Evolutionary conservation across 163 green algal species (phyloP), one percentile per base, ranked within the genome.

Genomic region (Scenedesmus sp.): DNA sequence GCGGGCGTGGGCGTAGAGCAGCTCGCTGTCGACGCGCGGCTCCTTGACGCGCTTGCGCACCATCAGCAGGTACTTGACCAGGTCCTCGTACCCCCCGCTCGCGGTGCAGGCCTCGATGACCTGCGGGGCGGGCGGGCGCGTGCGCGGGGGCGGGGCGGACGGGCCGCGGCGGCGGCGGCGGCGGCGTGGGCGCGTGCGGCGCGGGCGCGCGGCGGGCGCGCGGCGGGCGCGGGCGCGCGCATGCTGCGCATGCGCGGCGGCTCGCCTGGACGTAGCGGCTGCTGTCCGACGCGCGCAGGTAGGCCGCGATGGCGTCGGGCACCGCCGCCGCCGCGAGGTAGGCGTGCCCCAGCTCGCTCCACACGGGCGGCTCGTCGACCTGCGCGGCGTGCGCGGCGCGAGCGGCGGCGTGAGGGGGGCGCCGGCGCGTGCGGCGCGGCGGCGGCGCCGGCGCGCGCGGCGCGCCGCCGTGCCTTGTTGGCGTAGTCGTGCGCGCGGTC

Each of bases 11-110:
- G 96, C 93, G 66, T 98, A 98, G 47, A 96, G 90, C 39, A 99
- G 91, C 91, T 99, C 96, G 2, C 90, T 97, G 89, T 99, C 96
- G 44, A 99, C 93, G 73, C 91, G 77, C 18, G 82, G 70, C 44
- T 87, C 94, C 85, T 96, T 97, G 73, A 96, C 82, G 81, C 93
- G 95, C 82, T 96, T 96, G 77, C 93, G 90, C 48, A 97, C 96
- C 96, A 99, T 99, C 33, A 97, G 91, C 87, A 99, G 91, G 86
- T 95, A 99, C 87, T 97, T 96, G 54, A 98, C 93, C 53, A 99
- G 89, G 60, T 98, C 93, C 22, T 91, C 92, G 78, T 96, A 97
- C 69, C 80, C 84, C 62, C 79, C 82, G 44, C 62, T 74, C 60
- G 86, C 72, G 42, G 84, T 85, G 58, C 90, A 91, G 51, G 90